Evolutionary conservation across 2,329 filamentous ascomycete genomes (phyloP), one percentile per base, ranked within the genome.

Genomic region (Biscogniauxia sp.): DNA sequence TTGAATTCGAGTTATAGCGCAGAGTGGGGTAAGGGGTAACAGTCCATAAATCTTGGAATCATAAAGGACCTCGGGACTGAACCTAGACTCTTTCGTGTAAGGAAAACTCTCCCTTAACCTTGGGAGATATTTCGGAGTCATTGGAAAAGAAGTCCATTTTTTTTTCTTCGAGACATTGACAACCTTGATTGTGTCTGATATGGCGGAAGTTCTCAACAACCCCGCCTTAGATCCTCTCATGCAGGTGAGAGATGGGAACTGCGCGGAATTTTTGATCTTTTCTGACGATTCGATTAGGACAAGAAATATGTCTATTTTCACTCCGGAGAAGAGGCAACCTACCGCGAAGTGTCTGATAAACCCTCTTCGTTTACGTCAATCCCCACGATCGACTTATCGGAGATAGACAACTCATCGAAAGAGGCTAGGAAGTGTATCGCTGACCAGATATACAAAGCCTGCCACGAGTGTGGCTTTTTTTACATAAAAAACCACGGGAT

Each of bases 401-500:
- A 64, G 8, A 63, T 72, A 13, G 65, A 70, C 54, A 66, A 64
- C 53, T 54, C 61, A 37, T 65, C 65, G 1, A 59, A 68, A 7
- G 64, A 68, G 49, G 58, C 55, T 3, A 64, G 69, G 15, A 64
- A 63, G 52, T 55, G 20, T 2, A 70, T 72, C n/a, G 70, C 70
- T 13, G 62, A 64, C 26, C 57, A 67, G 19, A 66, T 72, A 4
- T 63, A 65, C 54, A 62, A 68, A 17, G 69, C 70, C 15, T 73
- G 72, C 28, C 66, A 68, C 26, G 54, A 63, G 1, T 66, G 65
- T 28, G 71, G 73, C 0, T 73, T 73, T 59, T 74, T 74, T 55
- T 73, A 73, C 41, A 63, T 73, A 51, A 71, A 71, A 55, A 74
- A 74, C 56, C 70, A 74, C 57, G 70, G 70, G 19, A 66, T 75